Evolutionary conservation across 2,329 filamentous ascomycete genomes (phyloP).

Genomic region (Aspergillus ruber): DNA sequence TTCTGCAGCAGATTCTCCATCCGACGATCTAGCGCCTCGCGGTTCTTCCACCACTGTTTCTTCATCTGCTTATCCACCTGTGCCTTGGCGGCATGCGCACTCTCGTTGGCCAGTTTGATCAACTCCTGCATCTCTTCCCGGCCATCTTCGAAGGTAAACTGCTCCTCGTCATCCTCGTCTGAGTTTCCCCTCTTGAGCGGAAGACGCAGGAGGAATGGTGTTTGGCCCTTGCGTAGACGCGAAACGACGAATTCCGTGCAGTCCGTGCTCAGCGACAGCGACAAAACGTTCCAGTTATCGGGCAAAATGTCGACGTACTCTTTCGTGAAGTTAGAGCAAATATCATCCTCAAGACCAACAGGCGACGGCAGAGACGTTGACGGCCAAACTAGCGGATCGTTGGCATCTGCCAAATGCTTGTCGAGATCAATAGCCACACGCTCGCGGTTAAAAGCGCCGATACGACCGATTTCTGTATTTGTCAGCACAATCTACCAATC

Average conservation of each 20-base stretch:
- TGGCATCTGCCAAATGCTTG: slow-evolving; percentile 36
- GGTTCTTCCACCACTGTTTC: slow-evolving; percentile 81
- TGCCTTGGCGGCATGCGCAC: slow-evolving; percentile 67
- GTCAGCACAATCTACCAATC: slow-evolving; percentile 7
- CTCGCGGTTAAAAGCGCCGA: slow-evolving; percentile 36
- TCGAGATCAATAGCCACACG: slow-evolving; percentile 38
- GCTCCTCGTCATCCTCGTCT: slow-evolving; percentile 67
- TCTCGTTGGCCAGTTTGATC: slow-evolving; percentile 72
- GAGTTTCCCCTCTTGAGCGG: slow-evolving; percentile 77
- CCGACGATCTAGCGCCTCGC: slow-evolving; percentile 70
- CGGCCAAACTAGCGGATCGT: slow-evolving; percentile 48
- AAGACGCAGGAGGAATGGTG: slow-evolving; percentile 78
- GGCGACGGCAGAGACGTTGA: slow-evolving; percentile 14
- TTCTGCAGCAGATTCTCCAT: slow-evolving; percentile 73
- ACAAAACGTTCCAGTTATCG: slow-evolving; percentile 74
- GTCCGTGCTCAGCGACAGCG: slow-evolving; percentile 74
- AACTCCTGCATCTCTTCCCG: slow-evolving; percentile 75
- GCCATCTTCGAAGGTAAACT: slow-evolving; percentile 78
- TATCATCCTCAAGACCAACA: slow-evolving; percentile 19
- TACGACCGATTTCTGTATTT: slow-evolving; percentile 33
- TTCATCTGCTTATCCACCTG: slow-evolving; percentile 69
- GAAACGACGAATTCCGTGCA: slow-evolving; percentile 80
- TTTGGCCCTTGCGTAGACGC: slow-evolving; percentile 67
- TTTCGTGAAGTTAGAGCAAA: slow-evolving; percentile 62
- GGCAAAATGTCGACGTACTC: slow-evolving; percentile 85